A percentile compares a stretch with the other conserved stretches of the same genome.
phyloP scores from a whole-genome alignment of 495 filamentous ascomycete species.

The Penicillium longicatenatum region DNA sequence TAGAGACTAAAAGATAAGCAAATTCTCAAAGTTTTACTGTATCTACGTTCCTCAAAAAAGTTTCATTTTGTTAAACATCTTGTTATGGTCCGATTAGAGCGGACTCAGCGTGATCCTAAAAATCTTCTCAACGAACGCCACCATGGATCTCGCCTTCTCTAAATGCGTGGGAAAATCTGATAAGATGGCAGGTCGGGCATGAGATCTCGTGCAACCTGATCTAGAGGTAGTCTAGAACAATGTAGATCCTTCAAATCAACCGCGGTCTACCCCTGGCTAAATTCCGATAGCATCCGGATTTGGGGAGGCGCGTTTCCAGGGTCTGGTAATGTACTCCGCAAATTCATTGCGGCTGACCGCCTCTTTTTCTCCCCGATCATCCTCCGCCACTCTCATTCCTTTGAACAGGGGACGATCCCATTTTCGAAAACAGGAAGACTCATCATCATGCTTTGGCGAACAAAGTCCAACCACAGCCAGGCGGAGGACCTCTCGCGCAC shows the following conservation, averaged over 20 bases:
- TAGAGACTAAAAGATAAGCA: too few species aligned
- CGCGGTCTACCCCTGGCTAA: not conserved
- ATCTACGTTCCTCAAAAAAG: too few species aligned
- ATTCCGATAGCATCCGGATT: not conserved
- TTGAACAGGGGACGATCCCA: not conserved
- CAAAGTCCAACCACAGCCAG: conserved; percentile 37
- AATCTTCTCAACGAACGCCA: not conserved
- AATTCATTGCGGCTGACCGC: conserved; percentile 16
- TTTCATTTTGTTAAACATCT: not conserved
- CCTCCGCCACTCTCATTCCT: not conserved
- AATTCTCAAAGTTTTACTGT: too few species aligned
- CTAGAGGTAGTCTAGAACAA: not conserved
- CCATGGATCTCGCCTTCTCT: not conserved
- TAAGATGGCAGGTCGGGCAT: not conserved
- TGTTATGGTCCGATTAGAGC: not conserved
- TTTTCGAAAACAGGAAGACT: not conserved
- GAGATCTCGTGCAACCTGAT: not conserved
- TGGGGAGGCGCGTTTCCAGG: not conserved
- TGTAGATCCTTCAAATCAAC: not conserved
- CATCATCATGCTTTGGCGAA: conserved; percentile 38
- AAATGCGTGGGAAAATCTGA: not conserved
- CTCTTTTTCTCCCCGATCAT: conserved; percentile 1
- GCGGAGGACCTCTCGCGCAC: conserved; percentile 24
- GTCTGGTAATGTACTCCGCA: conserved; percentile 9
- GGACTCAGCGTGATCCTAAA: not conserved